phyloP scores from a whole-genome alignment of 257 asterid species.

The Solanum arcanum region DNA sequence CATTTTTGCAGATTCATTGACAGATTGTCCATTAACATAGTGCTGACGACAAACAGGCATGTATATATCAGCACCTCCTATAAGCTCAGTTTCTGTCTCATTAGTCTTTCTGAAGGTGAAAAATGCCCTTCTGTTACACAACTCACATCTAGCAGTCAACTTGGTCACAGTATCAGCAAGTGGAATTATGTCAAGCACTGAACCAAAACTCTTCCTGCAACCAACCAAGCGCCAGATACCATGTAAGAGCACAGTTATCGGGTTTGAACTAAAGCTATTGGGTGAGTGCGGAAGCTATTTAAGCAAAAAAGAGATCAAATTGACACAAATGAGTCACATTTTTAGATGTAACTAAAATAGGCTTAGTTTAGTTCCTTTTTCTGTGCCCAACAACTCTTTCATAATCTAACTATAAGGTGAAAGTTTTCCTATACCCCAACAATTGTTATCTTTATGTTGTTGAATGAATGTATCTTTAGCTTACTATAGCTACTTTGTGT shows the following conservation, averaged over 20 bases:
- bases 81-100: slow-evolving; percentile 49
- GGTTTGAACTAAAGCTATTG: background rate
- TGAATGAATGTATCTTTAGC: too few relatives aligned
- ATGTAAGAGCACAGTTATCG: background rate
- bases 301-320: too few relatives aligned
- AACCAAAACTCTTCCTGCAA: slow-evolving; percentile 81
- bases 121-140: slow-evolving; percentile 55
- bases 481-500: too few relatives aligned
- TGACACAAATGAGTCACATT: too few relatives aligned
- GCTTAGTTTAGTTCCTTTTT: too few relatives aligned
- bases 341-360: too few relatives aligned
- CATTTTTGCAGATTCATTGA: slow-evolving; percentile 4
- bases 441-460: too few relatives aligned
- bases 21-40: slow-evolving; percentile 24
- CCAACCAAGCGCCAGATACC: slow-evolving; percentile 6
- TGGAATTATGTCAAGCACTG: slow-evolving; percentile 64
- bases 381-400: too few relatives aligned
- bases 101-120: slow-evolving; percentile 66
- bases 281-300: background rate
- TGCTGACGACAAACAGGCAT: slow-evolving; percentile 93
- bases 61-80: slow-evolving; percentile 77
- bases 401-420: too few relatives aligned
- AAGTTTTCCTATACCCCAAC: too few relatives aligned
- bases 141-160: slow-evolving; percentile 68
- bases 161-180: slow-evolving; percentile 76